phyloP scores from a whole-genome alignment of 2,329 filamentous ascomycete species.

The Dactylellina sp. region DNA sequence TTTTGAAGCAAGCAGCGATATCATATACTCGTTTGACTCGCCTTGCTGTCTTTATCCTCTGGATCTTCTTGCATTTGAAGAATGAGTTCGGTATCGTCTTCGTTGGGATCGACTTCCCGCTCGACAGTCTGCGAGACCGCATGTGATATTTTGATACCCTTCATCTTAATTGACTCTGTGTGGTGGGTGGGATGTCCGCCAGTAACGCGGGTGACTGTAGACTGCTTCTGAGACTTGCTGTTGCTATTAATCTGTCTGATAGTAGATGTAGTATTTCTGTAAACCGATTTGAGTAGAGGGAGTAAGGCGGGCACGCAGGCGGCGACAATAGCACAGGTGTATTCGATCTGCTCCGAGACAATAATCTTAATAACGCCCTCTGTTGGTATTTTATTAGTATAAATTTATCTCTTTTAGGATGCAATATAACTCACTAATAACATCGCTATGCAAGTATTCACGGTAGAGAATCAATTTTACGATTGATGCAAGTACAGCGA shows the following conservation, averaged over 20 bases:
- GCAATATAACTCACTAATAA: slow-evolving; percentile 5
- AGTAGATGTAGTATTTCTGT: slow-evolving; percentile 24
- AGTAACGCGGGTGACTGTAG: slow-evolving; percentile 14
- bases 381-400: slow-evolving; percentile 5
- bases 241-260: slow-evolving; percentile 20
- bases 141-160: slow-evolving; percentile 26
- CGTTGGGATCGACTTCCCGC: neutral
- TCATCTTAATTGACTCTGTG: slow-evolving; percentile 17
- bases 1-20: neutral
- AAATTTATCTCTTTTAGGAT: neutral
- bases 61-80: slow-evolving; percentile 1
- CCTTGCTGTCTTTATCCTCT: slow-evolving; percentile 23
- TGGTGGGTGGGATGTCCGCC: neutral
- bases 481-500: slow-evolving; percentile 8
- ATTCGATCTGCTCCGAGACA: slow-evolving; percentile 14
- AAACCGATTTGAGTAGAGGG: slow-evolving; percentile 18
- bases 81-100: slow-evolving; percentile 23
- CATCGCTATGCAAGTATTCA: slow-evolving; percentile 4
- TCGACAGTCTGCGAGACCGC: slow-evolving; percentile 25
- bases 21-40: slow-evolving; percentile 10
- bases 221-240: slow-evolving; percentile 7
- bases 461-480: slow-evolving; percentile 15
- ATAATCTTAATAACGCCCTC: slow-evolving; percentile 9
- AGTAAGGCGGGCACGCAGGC: slow-evolving; percentile 23
- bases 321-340: slow-evolving; percentile 23